Percentiles rank a stretch among this genome's conserved stretches.
These are phyloP conservation scores for Euphorbia lathyris DNA, from an alignment of 345 rosid genomes.

Conservation along the genomic window DNA sequence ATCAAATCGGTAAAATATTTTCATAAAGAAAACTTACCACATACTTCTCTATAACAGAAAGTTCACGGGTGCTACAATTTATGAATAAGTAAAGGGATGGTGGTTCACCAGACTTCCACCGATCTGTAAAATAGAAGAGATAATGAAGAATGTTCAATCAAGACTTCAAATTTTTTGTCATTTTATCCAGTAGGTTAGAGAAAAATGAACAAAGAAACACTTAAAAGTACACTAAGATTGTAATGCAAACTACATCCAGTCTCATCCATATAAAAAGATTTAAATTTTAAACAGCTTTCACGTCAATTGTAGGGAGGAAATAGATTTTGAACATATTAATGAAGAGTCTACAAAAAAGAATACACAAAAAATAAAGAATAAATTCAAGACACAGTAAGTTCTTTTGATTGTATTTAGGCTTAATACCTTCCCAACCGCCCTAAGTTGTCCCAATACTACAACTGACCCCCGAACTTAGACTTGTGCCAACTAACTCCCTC, in stretches of 20 bases:
- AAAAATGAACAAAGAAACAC: not conserved
- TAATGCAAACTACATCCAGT: slow-evolving; percentile 4
- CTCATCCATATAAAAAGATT: not conserved
- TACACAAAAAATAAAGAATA: no score
- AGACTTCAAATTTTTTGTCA: not conserved
- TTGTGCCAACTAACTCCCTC: no score
- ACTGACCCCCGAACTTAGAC: no score
- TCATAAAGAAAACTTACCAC: slow-evolving; percentile 53
- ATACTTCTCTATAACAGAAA: slow-evolving; percentile 77
- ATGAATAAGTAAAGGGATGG: slow-evolving; percentile 81
- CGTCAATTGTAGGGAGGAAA: not conserved
- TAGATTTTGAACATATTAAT: not conserved
- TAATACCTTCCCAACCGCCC: no score
- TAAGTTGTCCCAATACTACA: no score
- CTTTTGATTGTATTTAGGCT: no score
- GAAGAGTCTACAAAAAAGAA: no score
- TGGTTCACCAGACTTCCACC: slow-evolving; percentile 71
- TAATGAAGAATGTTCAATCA: not conserved
- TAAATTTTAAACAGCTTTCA: not conserved
- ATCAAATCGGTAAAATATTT: slow-evolving; percentile 6
- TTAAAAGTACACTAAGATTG: not conserved
- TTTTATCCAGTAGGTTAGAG: not conserved
- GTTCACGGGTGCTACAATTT: slow-evolving; percentile 90
- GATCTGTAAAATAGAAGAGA: slow-evolving; percentile 43
- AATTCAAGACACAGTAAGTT: no score